Conservation (phyloP, 805 yeast genomes). For the Gaillardinia entomophila region DNA sequence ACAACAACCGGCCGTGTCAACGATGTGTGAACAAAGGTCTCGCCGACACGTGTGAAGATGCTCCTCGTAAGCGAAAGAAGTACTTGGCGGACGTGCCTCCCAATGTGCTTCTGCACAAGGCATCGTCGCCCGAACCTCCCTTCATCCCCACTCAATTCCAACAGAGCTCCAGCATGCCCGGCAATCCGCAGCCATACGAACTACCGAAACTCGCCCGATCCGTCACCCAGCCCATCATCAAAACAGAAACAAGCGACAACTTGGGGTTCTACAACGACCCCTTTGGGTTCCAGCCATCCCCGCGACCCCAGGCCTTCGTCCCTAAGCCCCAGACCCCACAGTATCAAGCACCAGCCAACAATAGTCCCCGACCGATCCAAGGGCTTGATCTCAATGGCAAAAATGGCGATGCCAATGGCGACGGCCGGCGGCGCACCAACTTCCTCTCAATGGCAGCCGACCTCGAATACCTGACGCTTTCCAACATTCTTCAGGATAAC, state of each 20-base stretch:
- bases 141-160: slow-evolving; percentile 9
- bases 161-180: slow-evolving; percentile 5
- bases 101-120: slow-evolving; percentile 6
- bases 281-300: too few relatives aligned
- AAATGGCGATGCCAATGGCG: neutral
- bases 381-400: too few relatives aligned
- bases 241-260: neutral
- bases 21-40: slow-evolving; percentile 71
- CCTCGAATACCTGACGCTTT: slow-evolving; percentile 63
- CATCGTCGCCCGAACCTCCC: slow-evolving; percentile 1
- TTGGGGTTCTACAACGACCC: neutral
- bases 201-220: neutral
- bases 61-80: slow-evolving; percentile 81
- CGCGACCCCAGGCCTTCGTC: too few relatives aligned
- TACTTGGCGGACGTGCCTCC: slow-evolving; percentile 61
- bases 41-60: slow-evolving; percentile 72
- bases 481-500: slow-evolving; percentile 55
- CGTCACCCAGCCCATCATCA: neutral
- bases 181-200: neutral
- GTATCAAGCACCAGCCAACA: too few relatives aligned
- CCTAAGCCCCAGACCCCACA: neutral
- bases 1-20: slow-evolving; percentile 73
- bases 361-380: neutral
- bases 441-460: slow-evolving; percentile 70
- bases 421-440: slow-evolving; percentile 21